A percentile compares a stretch with the other conserved stretches of the same genome.
These are phyloP conservation scores for Carallia pectinifolia DNA, from an alignment of 345 rosid species.

Conservation along the genomic window DNA sequence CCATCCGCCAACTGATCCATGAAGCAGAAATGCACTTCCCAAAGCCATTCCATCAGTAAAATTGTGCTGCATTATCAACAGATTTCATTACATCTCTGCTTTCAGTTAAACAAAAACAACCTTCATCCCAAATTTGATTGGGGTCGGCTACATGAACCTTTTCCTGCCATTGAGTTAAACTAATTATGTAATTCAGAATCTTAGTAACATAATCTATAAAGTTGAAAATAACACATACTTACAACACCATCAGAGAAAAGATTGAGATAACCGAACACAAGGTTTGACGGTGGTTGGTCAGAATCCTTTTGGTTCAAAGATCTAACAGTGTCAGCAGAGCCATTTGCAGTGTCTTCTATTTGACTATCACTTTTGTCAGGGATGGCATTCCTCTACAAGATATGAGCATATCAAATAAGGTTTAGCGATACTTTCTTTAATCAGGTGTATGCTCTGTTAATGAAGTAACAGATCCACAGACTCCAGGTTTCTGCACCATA, in stretches of 20 bases:
- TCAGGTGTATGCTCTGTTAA: not conserved
- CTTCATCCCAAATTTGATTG: not conserved
- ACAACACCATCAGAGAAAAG: conserved; percentile 98
- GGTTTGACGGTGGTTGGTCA: conserved; percentile 52
- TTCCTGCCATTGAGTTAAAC: not conserved
- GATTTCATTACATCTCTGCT: not conserved
- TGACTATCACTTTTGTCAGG: conserved; percentile 36
- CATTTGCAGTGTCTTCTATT: conserved; percentile 36
- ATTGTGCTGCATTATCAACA: conserved; percentile 69
- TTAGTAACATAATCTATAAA: not conserved
- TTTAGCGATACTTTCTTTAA: not conserved
- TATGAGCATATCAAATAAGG: conserved; percentile 11
- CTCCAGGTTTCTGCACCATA: not conserved
- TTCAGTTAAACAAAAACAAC: not conserved
- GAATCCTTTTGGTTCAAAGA: conserved; percentile 37
- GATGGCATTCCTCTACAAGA: conserved; percentile 61
- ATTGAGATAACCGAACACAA: conserved; percentile 96
- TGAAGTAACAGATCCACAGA: not conserved
- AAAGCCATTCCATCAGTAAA: conserved; percentile 98
- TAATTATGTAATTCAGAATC: not conserved
- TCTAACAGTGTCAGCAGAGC: conserved; percentile 26
- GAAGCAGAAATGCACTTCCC: conserved; percentile 94
- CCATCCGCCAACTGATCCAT: conserved; percentile 99
- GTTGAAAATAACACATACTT: conserved; percentile 44
- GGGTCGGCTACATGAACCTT: no score